Evolutionary conservation across 2,329 filamentous ascomycete genomes (phyloP), one percentile per base, ranked within the genome.

Genomic region (Corinectria fuckeliana): DNA sequence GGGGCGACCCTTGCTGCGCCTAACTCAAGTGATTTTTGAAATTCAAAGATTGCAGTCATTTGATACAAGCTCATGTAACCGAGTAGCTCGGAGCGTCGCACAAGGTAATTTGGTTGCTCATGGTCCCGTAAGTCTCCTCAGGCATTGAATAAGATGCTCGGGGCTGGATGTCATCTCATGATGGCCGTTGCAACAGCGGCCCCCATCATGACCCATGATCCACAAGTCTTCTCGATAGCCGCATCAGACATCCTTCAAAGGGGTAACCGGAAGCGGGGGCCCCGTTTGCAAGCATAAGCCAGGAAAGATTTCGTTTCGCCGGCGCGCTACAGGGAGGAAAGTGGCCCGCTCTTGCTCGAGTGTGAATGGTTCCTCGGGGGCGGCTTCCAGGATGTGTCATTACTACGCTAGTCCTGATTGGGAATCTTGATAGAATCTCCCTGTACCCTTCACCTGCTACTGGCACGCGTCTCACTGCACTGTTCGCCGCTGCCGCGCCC

Each of bases 351-450:
- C 41, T 60, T 62, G 41, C 54, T 26, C 57, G 36, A 39, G 41
- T 32, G 45, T 66, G 66, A 69, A 61, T 69, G 66, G 66, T 51
- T 58, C 61, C 51, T 51, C 50, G 50, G 44, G 59, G 50, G 53
- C 50, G 61, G 61, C 59, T 60, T 60, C 53, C 58, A 68, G 63
- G 60, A 61, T 56, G 48, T 50, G 60, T 56, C 48, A 50, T 54
- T 56, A 60, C 61, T 23, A 50, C 68, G 58, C 73, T 75, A 75
- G 62, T 34, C 71, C 65, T 16, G 55, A 70, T 66, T 58, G 60
- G 68, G 71, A 62, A 62, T 66, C 68, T 64, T 63, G 66, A 72
- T 71, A 69, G 70, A 69, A 66, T 69, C 69, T 69, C 68, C 68
- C 66, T 68, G 66, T 53, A n/a, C 62, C 62, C 55, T 67, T 66